A percentile compares a stretch with the other conserved stretches of the same genome.
phyloP scores from a whole-genome alignment of 1,284 basidiomycete species.

The Microbotryum silenes-acaulis region DNA sequence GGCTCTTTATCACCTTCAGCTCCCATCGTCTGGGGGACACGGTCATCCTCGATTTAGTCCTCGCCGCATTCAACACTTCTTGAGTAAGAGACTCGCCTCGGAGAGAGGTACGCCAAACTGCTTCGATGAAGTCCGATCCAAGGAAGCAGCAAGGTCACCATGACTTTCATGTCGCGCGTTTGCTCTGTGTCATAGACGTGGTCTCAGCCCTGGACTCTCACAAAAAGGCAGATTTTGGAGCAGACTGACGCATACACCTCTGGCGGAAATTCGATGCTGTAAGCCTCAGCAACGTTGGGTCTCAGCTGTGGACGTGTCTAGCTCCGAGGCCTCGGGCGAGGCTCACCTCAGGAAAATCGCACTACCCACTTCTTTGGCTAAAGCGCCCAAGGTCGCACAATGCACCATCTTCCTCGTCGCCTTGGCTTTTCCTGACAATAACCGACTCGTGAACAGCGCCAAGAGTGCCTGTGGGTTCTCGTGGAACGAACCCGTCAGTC shows the following conservation, averaged over 20 bases:
- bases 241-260: slow-evolving; percentile 16
- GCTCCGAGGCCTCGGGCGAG: background rate
- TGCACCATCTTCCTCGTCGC: slow-evolving; percentile 13
- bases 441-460: slow-evolving; percentile 17
- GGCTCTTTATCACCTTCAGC: background rate
- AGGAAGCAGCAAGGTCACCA: background rate
- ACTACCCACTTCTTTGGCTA: slow-evolving; percentile 10
- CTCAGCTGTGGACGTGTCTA: too few species aligned
- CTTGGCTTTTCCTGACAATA: slow-evolving; percentile 12
- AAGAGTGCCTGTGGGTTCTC: slow-evolving; percentile 9
- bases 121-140: background rate
- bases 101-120: slow-evolving; percentile 12
- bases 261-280: slow-evolving; percentile 22
- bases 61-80: background rate
- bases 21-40: background rate
- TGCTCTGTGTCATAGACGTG: slow-evolving; percentile 5
- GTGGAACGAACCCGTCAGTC: background rate
- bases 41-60: background rate
- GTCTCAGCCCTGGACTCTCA: background rate
- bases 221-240: background rate
- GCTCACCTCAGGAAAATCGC: slow-evolving; percentile 11
- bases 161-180: slow-evolving; percentile 11
- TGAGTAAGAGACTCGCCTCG: slow-evolving; percentile 1
- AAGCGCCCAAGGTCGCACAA: background rate
- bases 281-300: background rate